Evolutionary conservation across 2,329 filamentous ascomycete species (phyloP), one percentile per base, ranked within the genome.

Genomic region (Daldinia sp.): DNA sequence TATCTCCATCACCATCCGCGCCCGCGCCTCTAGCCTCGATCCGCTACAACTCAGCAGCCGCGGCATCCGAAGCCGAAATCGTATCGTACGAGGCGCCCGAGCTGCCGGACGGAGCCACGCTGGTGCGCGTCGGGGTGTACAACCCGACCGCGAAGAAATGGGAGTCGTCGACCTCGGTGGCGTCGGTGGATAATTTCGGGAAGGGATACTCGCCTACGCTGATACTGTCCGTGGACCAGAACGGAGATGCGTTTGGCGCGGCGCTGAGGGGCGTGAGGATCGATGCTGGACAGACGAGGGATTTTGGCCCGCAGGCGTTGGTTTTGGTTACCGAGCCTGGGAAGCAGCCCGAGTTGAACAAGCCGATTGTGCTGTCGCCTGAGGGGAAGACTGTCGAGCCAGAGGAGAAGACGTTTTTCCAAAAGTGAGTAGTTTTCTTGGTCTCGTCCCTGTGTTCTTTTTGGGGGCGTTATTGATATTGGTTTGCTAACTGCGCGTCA

Each of bases 371-470:
- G 48, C 76, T 90, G 65, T 83, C 78, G 45, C 79, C 85, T 0
- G 84, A 88, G 67, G 88, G 88, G 13, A 86, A 81, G 78, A 81
- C 85, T 74, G 82, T 83, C 39, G 82, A 77, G 57, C 79, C 80
- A 64, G 82, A 83, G 72, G 86, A 90, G 78, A 90, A 89, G 82
- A 82, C 84, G 1, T 81, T 90, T 64, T 73, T 90, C 58, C 87
- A 90, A 76, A 90, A 88, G 87, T 90, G 80, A 71, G 83, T 81
- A 43, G 27, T 39, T 17, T 53, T n/a, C 32, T 32, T 30, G 15
- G 3, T 34, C 30, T 11, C 30, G 32, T 11, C 10, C 21, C 6
- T 5, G 49, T 30, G 43, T 10, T 29, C n/a, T n/a, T n/a, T n/a
- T n/a, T n/a, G n/a, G 25, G 21, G 47, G 11, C 32, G 4, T 7